phyloP scores from a whole-genome alignment of 2,329 filamentous ascomycete species.

The Cyphellophora europaea region DNA sequence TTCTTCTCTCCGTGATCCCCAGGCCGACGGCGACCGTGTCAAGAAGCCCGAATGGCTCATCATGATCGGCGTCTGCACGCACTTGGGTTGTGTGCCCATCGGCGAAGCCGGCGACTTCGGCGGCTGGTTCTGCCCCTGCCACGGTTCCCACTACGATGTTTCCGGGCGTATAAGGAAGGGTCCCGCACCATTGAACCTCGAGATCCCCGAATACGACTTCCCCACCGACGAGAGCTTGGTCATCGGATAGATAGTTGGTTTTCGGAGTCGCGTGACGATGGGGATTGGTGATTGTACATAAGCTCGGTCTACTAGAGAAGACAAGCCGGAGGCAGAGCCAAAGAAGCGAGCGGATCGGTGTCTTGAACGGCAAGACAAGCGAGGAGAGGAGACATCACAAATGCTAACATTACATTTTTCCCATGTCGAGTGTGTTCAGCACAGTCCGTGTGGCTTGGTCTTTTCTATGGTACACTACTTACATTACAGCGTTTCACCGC shows the following conservation, averaged over 20 bases:
- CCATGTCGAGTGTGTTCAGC: too few relatives aligned
- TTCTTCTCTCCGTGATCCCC: conserved; percentile 76
- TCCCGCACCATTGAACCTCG: conserved; percentile 92
- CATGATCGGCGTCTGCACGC: conserved; percentile 99
- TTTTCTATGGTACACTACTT: too few relatives aligned
- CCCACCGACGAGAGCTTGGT: conserved; percentile 78
- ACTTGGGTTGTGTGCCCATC: conserved; percentile 97
- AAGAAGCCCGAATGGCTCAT: conserved; percentile 98
- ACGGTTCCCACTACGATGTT: conserved; percentile 99
- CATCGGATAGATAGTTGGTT: conserved; percentile 95
- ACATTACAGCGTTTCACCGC: too few relatives aligned
- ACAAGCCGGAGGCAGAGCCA: too few relatives aligned
- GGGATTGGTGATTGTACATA: conserved; percentile 10
- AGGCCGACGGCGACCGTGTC: conserved; percentile 83
- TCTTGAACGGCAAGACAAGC: too few relatives aligned
- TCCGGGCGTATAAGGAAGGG: conserved; percentile 97
- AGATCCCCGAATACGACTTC: conserved; percentile 89
- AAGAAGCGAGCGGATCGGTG: too few relatives aligned
- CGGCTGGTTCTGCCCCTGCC: conserved; percentile 99
- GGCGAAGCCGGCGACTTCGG: conserved; percentile 96
- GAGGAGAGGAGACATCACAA: too few relatives aligned
- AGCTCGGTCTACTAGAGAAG: conserved; percentile 8
- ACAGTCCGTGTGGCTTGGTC: too few relatives aligned
- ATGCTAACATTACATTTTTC: too few relatives aligned
- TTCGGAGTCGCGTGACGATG: too few relatives aligned